A percentile compares a stretch with the other conserved stretches of the same genome.
Evolutionary conservation across 805 yeast species (phyloP).

Genomic region (Schizosaccharomyces octosporus): DNA sequence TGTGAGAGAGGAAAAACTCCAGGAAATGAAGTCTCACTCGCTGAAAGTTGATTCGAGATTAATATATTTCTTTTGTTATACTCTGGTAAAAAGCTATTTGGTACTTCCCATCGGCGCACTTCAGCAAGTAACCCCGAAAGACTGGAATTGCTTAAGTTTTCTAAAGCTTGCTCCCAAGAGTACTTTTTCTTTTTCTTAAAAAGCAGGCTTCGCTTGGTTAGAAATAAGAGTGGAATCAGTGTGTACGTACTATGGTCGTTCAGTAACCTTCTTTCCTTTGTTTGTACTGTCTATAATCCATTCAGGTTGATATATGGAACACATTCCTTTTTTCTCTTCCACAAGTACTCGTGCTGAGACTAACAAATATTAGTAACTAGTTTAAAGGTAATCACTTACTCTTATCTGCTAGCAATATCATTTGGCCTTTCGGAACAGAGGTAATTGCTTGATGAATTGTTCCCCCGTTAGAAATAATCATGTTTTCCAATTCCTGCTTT

Average conservation of each 20-base stretch:
- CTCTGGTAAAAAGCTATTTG: not conserved
- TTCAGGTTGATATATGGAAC: constrained; percentile 35
- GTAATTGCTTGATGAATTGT: not conserved
- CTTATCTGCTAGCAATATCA: not conserved
- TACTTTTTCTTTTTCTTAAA: not conserved
- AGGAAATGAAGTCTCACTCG: not conserved
- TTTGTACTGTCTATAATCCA: constrained; percentile 53
- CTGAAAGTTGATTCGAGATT: not conserved
- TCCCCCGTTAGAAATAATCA: constrained; percentile 14
- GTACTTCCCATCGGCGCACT: not conserved
- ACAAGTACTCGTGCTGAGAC: not conserved
- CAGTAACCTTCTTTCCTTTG: constrained; percentile 18
- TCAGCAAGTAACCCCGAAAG: not conserved
- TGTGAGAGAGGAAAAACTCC: not conserved
- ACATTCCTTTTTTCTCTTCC: constrained; percentile 17
- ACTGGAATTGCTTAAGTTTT: not conserved
- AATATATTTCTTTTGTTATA: not conserved
- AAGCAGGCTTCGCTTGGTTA: not conserved
- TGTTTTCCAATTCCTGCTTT: not conserved
- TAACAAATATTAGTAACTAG: not conserved
- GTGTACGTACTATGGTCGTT: constrained; percentile 32
- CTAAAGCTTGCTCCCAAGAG: not conserved
- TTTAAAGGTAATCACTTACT: not conserved
- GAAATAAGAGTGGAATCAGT: not conserved
- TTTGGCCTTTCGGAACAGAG: not conserved